Percentiles rank a stretch among this genome's conserved stretches.
Evolutionary conservation across 129 eudicot genomes (phyloP).

Genomic region (Saussurea involucrata): DNA sequence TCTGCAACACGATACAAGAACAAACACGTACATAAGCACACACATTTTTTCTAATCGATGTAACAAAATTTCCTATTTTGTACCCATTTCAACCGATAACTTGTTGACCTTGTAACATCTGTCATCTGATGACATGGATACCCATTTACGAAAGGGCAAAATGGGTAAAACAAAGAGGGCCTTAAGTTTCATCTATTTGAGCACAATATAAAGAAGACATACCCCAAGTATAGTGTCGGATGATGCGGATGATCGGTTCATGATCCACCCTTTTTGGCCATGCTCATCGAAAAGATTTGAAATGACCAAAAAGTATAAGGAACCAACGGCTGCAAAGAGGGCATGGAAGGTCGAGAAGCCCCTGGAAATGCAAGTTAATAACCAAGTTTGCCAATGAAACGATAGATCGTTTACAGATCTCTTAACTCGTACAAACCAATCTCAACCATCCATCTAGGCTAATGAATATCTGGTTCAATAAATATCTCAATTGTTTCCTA

Average conservation of each 20-base stretch:
- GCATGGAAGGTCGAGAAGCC: slow-evolving; percentile 92
- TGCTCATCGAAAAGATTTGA: slow-evolving; percentile 53
- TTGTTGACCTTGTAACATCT: background rate
- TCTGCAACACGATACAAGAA: slow-evolving; percentile 38
- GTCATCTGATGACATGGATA: background rate
- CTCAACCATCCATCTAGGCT: background rate
- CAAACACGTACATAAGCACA: background rate
- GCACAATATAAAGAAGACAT: slow-evolving; percentile 3
- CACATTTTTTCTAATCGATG: background rate
- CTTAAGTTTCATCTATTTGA: background rate
- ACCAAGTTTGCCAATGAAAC: slow-evolving; percentile 11
- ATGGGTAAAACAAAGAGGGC: background rate
- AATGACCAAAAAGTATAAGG: slow-evolving; percentile 51
- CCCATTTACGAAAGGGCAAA: background rate
- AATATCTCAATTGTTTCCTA: background rate
- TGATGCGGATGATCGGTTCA: slow-evolving; percentile 42
- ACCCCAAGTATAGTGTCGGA: slow-evolving; percentile 64
- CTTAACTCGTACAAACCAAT: background rate
- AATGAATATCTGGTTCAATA: background rate
- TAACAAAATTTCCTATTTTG: background rate
- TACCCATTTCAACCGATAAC: background rate
- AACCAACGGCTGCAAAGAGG: slow-evolving; percentile 47
- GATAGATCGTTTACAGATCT: background rate
- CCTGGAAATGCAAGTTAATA: slow-evolving; percentile 23
- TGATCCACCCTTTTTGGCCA: slow-evolving; percentile 30